A percentile compares a stretch with the other conserved stretches of the same genome.
These are phyloP conservation scores for Boletus barrowsii DNA, from an alignment of 768 basidiomycete species.

Conservation along the genomic window DNA sequence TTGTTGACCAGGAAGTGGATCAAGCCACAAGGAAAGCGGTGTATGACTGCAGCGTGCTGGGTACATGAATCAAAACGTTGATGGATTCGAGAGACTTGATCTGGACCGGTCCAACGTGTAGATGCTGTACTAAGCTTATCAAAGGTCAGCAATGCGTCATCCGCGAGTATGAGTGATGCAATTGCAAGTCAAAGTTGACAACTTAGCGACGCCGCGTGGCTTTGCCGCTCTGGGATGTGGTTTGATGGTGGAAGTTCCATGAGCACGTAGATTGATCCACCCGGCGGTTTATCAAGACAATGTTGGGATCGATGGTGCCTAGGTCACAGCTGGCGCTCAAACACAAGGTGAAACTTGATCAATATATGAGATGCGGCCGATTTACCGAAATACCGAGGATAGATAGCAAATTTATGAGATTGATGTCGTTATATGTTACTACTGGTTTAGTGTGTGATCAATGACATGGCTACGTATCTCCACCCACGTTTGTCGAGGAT, in stretches of 20 bases:
- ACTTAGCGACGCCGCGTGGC: not conserved
- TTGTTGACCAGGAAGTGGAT: conserved; percentile 4
- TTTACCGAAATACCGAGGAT: conserved; percentile 5
- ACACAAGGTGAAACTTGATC: not conserved
- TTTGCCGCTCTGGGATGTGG: not conserved
- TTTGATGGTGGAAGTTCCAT: not conserved
- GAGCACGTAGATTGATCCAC: conserved; percentile 3
- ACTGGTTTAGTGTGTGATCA: not conserved
- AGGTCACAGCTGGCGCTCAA: too few relatives aligned
- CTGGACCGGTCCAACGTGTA: conserved; percentile 13
- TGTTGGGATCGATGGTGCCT: too few relatives aligned
- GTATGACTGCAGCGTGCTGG: conserved; percentile 1
- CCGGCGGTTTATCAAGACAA: too few relatives aligned
- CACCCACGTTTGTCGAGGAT: conserved; percentile 12
- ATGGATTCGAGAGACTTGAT: conserved; percentile 3
- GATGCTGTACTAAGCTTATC: not conserved
- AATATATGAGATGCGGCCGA: not conserved
- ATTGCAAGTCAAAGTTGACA: not conserved
- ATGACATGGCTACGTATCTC: not conserved
- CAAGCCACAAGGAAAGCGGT: conserved; percentile 5
- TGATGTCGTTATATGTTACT: not conserved
- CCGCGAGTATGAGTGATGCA: conserved; percentile 16
- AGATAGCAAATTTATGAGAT: conserved; percentile 1
- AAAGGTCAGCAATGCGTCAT: conserved; percentile 7
- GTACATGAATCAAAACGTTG: not conserved